phyloP scores from a whole-genome alignment of 1,139 yeast species.

The Pneumocystis jirovecii region DNA sequence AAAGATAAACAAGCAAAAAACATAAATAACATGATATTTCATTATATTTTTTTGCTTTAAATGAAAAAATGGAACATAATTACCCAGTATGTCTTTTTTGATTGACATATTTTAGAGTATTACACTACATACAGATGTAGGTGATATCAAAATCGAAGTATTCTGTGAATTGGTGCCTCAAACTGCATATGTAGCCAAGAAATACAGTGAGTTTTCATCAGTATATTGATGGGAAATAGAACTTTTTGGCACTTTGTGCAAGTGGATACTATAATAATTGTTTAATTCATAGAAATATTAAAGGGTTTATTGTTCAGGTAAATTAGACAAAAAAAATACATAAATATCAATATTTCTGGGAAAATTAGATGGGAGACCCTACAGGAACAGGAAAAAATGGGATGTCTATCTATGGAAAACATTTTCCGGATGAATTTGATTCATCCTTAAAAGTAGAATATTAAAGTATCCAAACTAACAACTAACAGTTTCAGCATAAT shows the following conservation, averaged over 20 bases:
- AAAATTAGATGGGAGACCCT: slow-evolving; percentile 34
- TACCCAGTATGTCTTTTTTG: background rate
- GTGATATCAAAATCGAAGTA: slow-evolving; percentile 29
- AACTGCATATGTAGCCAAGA: slow-evolving; percentile 23
- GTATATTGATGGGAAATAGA: slow-evolving; percentile 16
- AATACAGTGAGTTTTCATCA: background rate
- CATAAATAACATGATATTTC: background rate
- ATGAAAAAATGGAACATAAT: background rate
- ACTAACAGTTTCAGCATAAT: slow-evolving; percentile 21
- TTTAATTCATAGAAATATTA: slow-evolving; percentile 31
- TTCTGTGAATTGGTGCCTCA: slow-evolving; percentile 30
- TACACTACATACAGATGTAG: slow-evolving; percentile 27
- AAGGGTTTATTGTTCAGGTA: slow-evolving; percentile 19
- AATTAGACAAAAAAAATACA: slow-evolving; percentile 1
- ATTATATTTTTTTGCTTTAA: background rate
- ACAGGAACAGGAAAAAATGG: slow-evolving; percentile 40
- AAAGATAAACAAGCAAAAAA: background rate
- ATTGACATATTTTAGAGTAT: slow-evolving; percentile 3
- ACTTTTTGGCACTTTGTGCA: slow-evolving; percentile 37
- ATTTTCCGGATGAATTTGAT: slow-evolving; percentile 36
- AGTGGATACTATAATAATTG: slow-evolving; percentile 31
- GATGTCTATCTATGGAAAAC: slow-evolving; percentile 37
- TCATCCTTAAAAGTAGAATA: slow-evolving; percentile 22
- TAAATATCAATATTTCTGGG: background rate
- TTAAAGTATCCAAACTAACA: background rate